Evolutionary conservation across 1,284 basidiomycete genomes (phyloP).

Genomic region (Moesziomyces aphidis): DNA sequence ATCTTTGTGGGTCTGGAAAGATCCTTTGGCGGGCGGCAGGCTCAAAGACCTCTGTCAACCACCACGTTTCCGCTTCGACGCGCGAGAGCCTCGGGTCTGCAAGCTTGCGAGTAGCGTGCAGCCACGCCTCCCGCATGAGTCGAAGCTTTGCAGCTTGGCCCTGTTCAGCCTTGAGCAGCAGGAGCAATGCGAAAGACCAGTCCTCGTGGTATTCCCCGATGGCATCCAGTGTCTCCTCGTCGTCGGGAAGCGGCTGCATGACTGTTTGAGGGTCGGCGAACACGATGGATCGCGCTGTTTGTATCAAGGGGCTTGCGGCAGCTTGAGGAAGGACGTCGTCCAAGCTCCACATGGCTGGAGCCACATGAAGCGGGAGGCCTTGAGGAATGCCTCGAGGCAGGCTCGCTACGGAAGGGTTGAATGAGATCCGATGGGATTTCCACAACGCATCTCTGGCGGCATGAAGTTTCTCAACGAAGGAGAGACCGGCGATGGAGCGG

Average conservation of each 20-base stretch:
- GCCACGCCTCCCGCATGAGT: neutral
- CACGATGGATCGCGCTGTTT: neutral
- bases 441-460: neutral
- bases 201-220: slow-evolving; percentile 1
- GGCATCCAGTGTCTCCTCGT: neutral
- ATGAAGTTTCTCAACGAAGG: slow-evolving; percentile 3
- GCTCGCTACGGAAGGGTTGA: neutral
- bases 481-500: neutral
- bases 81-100: neutral
- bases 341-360: slow-evolving; percentile 2
- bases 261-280: slow-evolving; percentile 2
- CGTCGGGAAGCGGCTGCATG: slow-evolving; percentile 1
- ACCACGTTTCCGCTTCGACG: no score
- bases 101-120: neutral
- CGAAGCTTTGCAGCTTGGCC: no score
- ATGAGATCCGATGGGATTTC: neutral
- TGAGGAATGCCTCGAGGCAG: slow-evolving; percentile 1
- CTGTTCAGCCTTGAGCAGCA: neutral
- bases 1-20: no score
- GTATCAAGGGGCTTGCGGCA: neutral
- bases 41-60: no score
- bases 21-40: no score
- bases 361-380: slow-evolving; percentile 3
- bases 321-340: neutral
- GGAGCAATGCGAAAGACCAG: slow-evolving; percentile 2